These are phyloP conservation scores for Dioscorea alata DNA, from an alignment of 106 monocot genomes.

Conservation along the genomic window DNA sequence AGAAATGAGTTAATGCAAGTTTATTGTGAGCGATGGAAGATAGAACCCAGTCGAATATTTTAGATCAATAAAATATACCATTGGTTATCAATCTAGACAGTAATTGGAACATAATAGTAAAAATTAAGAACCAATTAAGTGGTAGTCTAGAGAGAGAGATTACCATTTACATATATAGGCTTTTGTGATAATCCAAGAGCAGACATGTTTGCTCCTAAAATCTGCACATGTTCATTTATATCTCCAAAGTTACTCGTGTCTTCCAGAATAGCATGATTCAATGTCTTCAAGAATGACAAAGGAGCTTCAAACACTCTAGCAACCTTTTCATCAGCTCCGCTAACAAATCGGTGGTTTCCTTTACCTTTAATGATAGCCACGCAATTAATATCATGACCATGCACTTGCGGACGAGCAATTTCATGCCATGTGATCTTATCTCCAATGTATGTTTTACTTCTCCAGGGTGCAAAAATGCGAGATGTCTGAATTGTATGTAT, in stretches of 20 bases:
- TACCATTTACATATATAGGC: conserved; percentile 81
- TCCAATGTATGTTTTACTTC: conserved; percentile 15
- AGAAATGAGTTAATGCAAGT: no score
- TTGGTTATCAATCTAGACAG: no score
- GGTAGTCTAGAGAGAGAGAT: conserved; percentile 1
- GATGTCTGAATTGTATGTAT: conserved; percentile 54
- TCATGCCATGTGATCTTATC: conserved; percentile 64
- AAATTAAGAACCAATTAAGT: no score
- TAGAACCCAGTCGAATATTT: no score
- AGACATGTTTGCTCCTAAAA: conserved; percentile 99
- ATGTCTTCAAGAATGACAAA: conserved; percentile 87
- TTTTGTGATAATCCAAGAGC: conserved; percentile 98
- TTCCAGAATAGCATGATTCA: conserved; percentile 40
- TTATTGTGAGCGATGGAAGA: no score
- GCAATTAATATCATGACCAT: conserved; percentile 99
- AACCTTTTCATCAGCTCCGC: conserved; percentile 99
- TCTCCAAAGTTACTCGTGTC: conserved; percentile 30
- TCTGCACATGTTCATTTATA: conserved; percentile 51
- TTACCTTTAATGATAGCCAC: conserved; percentile 57
- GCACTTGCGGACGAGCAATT: conserved; percentile 97
- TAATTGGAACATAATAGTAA: no score
- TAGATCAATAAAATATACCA: no score
- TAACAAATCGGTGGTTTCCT: conserved; percentile 89
- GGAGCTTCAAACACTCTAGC: conserved; percentile 95
- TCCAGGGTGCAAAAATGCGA: conserved; percentile 86